Evolutionary conservation across 2,329 filamentous ascomycete species (phyloP).

Genomic region (Sporothrix luriei): DNA sequence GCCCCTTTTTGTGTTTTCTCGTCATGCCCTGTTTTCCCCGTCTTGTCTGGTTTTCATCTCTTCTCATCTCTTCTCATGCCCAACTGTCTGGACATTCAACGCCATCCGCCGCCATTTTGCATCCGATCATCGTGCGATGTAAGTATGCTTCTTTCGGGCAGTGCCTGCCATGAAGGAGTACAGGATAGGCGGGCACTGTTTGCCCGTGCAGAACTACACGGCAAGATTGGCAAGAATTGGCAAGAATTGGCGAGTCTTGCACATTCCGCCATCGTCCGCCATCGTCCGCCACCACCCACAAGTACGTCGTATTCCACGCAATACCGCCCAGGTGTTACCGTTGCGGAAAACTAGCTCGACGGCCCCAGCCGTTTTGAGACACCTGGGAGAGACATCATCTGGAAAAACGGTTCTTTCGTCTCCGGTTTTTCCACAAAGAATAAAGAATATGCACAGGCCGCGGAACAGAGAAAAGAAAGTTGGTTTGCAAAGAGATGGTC

Average conservation of each 20-base stretch:
- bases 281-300: background rate
- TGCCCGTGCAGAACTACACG: background rate
- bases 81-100: background rate
- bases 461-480: background rate
- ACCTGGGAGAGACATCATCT: conserved; percentile 13
- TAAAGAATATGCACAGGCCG: background rate
- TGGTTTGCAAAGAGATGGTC: background rate
- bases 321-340: too few species aligned
- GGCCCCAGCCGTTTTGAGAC: conserved; percentile 3
- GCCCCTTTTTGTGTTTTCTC: background rate
- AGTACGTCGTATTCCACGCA: background rate
- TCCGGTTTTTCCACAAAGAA: background rate
- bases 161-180: background rate
- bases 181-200: background rate
- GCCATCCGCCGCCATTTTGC: background rate
- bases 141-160: background rate
- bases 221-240: conserved; percentile 16
- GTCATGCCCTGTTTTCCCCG: background rate
- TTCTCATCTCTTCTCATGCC: background rate
- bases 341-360: background rate
- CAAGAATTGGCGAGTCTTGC: conserved; percentile 1
- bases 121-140: background rate
- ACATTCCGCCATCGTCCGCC: background rate
- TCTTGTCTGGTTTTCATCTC: background rate
- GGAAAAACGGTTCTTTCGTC: background rate